These are phyloP conservation scores for Neolentinus lepideus DNA, from an alignment of 1,284 basidiomycete genomes.

Conservation along the genomic window DNA sequence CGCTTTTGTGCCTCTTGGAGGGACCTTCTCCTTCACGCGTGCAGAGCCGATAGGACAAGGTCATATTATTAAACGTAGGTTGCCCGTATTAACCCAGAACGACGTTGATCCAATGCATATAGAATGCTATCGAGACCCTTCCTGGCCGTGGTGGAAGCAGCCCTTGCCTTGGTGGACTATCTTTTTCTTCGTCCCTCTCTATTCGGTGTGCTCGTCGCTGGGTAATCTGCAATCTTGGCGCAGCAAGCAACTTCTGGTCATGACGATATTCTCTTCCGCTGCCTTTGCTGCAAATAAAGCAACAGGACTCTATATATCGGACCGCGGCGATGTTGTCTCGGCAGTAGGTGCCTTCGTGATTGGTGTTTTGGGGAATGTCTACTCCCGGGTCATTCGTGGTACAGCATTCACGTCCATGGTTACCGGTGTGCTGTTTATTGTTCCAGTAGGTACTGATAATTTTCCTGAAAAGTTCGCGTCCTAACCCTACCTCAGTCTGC, in stretches of 20 bases:
- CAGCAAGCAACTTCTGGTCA: slow-evolving; percentile 66
- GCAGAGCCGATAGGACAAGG: slow-evolving; percentile 30
- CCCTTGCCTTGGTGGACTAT: slow-evolving; percentile 73
- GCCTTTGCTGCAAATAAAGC: slow-evolving; percentile 64
- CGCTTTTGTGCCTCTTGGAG: slow-evolving; percentile 38
- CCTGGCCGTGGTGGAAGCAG: slow-evolving; percentile 73
- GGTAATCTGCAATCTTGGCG: slow-evolving; percentile 69
- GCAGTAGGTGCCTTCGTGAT: slow-evolving; percentile 79
- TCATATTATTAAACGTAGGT: slow-evolving; percentile 45
- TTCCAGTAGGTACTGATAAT: slow-evolving; percentile 48
- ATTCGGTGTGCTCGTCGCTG: slow-evolving; percentile 72
- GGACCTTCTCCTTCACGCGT: slow-evolving; percentile 50
- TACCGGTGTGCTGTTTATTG: slow-evolving; percentile 80
- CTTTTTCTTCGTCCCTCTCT: slow-evolving; percentile 73
- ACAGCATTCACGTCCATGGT: slow-evolving; percentile 87
- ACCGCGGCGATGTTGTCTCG: slow-evolving; percentile 50
- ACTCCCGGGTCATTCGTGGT: slow-evolving; percentile 71
- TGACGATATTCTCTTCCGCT: slow-evolving; percentile 74
- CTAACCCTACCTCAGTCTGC: slow-evolving; percentile 47
- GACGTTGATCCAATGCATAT: slow-evolving; percentile 1
- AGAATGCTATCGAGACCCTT: slow-evolving; percentile 69
- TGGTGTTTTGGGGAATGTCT: slow-evolving; percentile 74
- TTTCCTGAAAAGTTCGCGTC: not conserved
- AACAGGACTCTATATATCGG: slow-evolving; percentile 28
- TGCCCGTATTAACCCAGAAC: not conserved